These are phyloP conservation scores for Rutstroemia sp. DNA, from an alignment of 2,329 filamentous ascomycete species.

Conservation along the genomic window DNA sequence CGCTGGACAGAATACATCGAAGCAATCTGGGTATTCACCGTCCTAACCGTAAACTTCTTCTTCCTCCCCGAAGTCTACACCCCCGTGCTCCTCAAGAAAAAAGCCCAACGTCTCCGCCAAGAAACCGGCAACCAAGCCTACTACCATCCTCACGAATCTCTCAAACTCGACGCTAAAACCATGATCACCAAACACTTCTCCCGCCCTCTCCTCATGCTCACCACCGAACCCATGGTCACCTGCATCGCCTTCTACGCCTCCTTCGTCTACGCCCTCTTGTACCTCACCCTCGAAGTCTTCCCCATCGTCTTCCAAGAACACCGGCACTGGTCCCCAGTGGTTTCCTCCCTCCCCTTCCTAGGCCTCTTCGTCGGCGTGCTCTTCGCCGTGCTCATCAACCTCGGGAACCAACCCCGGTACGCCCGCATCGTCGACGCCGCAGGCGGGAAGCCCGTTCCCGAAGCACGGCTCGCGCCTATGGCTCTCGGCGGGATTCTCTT, in stretches of 20 bases:
- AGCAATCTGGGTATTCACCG: constrained; percentile 36
- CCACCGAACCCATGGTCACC: constrained; percentile 54
- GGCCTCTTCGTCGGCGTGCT: constrained; percentile 33
- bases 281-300: constrained; percentile 49
- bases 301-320: constrained; percentile 58
- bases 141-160: constrained; percentile 22
- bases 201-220: constrained; percentile 37
- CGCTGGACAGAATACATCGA: constrained; percentile 32
- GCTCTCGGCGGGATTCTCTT: constrained; percentile 31
- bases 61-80: constrained; percentile 40
- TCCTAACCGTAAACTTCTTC: constrained; percentile 34
- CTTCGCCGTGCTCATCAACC: constrained; percentile 44
- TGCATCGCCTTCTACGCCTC: constrained; percentile 63
- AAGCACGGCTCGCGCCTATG: constrained; percentile 42
- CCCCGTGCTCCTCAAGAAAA: constrained; percentile 37
- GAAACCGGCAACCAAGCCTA: constrained; percentile 21
- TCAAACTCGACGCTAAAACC: constrained; percentile 22
- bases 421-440: constrained; percentile 22
- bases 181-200: constrained; percentile 26
- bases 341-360: constrained; percentile 57
- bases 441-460: constrained; percentile 35
- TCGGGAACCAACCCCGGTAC: constrained; percentile 26
- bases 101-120: constrained; percentile 29
- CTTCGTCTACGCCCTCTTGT: constrained; percentile 65
- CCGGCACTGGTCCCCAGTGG: constrained; percentile 51